Conservation (phyloP, 2,329 filamentous ascomycete species). For the Pseudogymnoascus sp. region DNA sequence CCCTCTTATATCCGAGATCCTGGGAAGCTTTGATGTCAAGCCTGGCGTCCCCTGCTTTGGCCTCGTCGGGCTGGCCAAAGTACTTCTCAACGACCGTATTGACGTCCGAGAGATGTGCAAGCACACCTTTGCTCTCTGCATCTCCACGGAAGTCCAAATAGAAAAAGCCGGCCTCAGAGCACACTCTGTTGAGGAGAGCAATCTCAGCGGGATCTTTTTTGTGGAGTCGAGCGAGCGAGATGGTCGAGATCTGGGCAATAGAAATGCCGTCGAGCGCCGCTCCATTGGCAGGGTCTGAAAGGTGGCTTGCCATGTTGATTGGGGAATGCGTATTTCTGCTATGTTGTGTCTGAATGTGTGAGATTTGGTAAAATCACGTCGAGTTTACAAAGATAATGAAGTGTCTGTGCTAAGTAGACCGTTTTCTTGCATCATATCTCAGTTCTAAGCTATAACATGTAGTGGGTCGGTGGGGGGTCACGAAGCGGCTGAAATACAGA, state of each 20-base stretch:
- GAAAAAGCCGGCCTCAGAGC: constrained; percentile 16
- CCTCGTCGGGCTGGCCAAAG: constrained; percentile 14
- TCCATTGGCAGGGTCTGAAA: constrained; percentile 12
- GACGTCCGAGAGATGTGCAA: constrained; percentile 12
- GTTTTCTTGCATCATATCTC: neutral
- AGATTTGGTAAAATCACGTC: neutral
- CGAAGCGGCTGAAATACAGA: neutral
- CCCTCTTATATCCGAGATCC: constrained; percentile 16
- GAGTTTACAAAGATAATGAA: neutral
- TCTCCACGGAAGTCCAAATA: constrained; percentile 17
- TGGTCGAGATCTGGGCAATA: constrained; percentile 12
- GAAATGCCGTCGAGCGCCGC: constrained; percentile 12
- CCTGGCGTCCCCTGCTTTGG: constrained; percentile 11
- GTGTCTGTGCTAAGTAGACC: constrained; percentile 4
- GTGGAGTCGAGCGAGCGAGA: constrained; percentile 14
- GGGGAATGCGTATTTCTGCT: neutral
- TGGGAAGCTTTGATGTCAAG: constrained; percentile 17
- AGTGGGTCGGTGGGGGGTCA: neutral
- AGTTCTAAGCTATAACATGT: neutral
- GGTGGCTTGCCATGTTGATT: constrained; percentile 11
- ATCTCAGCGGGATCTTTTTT: constrained; percentile 14
- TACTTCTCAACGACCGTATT: constrained; percentile 14
- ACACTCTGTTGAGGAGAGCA: constrained; percentile 10
- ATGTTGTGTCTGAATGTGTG: neutral
- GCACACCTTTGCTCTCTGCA: constrained; percentile 10